A percentile compares a stretch with the other conserved stretches of the same genome.
phyloP scores from a whole-genome alignment of 495 filamentous ascomycete genomes.

The Aspergillus coremiiformis region DNA sequence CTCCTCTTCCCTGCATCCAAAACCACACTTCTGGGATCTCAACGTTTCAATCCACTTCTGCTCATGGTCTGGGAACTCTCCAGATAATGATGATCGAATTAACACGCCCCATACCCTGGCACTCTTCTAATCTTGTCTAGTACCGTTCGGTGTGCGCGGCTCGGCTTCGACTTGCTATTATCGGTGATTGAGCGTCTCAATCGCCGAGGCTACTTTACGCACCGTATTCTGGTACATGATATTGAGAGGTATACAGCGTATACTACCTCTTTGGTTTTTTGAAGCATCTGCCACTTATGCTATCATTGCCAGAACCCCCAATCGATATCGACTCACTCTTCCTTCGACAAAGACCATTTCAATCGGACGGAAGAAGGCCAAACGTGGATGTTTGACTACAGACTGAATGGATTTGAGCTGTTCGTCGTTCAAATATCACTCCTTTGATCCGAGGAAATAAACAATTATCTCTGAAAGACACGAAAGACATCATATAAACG shows the following conservation, averaged over 20 bases:
- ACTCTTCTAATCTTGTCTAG: background rate
- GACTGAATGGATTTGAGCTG: background rate
- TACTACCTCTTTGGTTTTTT: background rate
- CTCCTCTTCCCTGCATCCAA: conserved; percentile 32
- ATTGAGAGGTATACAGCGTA: background rate
- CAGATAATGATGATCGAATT: conserved; percentile 9
- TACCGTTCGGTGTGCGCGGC: background rate
- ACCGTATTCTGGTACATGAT: background rate
- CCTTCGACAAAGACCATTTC: background rate
- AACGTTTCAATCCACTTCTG: background rate
- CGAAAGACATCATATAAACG: background rate
- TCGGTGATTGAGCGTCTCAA: background rate
- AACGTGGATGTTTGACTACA: background rate
- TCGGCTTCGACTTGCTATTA: background rate
- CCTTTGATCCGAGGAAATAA: background rate
- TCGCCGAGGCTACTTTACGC: background rate
- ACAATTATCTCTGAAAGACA: background rate
- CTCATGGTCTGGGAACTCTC: background rate
- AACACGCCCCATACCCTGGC: background rate
- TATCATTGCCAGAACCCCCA: background rate
- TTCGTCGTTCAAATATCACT: background rate
- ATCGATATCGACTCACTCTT: background rate
- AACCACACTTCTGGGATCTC: conserved; percentile 30
- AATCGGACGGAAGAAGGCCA: background rate
- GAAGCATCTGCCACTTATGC: background rate